These are phyloP conservation scores for Aspergillus flavus DNA, from an alignment of 2,329 filamentous ascomycete genomes.

Conservation along the genomic window DNA sequence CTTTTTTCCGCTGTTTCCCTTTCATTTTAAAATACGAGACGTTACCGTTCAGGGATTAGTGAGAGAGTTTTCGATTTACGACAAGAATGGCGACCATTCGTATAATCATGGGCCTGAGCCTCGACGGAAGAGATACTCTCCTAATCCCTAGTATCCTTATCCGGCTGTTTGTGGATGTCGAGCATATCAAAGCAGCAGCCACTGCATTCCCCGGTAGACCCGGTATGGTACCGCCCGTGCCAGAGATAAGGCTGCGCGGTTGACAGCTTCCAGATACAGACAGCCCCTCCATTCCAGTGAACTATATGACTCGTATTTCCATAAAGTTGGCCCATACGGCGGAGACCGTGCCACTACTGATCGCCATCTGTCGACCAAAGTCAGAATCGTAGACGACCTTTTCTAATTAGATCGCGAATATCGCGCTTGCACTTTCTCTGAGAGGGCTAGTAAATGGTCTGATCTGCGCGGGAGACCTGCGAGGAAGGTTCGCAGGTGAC, in stretches of 20 bases:
- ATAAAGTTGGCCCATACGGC: neutral
- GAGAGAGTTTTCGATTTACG: neutral
- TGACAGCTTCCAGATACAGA: neutral
- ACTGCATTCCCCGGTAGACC: constrained; percentile 2
- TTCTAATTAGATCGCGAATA: neutral
- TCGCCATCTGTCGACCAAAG: neutral
- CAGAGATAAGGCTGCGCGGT: neutral
- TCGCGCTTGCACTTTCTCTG: neutral
- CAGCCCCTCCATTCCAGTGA: neutral
- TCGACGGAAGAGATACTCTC: neutral
- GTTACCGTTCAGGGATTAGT: neutral
- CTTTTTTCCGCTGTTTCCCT: neutral
- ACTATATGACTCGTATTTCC: neutral
- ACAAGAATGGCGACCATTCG: neutral
- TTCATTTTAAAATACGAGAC: neutral
- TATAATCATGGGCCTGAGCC: neutral
- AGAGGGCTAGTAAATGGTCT: neutral
- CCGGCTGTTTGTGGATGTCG: neutral
- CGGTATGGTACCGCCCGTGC: neutral
- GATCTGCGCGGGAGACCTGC: neutral
- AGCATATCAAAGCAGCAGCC: neutral
- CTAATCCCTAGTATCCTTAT: neutral
- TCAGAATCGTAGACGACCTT: neutral
- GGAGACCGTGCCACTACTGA: neutral
- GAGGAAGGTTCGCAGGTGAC: neutral